These are phyloP conservation scores for Thalassiosira exigua DNA, from an alignment of 352 stramenopile genomes.

Conservation along the genomic window DNA sequence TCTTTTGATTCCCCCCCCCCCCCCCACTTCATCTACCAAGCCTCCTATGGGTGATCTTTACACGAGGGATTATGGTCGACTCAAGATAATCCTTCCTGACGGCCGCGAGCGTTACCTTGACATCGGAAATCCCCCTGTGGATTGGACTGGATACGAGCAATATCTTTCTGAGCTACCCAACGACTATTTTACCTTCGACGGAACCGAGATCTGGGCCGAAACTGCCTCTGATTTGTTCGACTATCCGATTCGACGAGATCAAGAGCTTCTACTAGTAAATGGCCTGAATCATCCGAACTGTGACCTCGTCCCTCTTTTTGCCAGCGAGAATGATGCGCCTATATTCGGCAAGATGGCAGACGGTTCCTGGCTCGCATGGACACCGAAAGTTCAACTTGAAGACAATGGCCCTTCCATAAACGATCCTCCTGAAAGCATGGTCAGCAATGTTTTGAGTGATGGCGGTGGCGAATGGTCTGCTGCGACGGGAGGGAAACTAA, in stretches of 20 bases:
- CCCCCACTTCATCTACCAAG: too few species aligned
- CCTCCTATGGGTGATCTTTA: conserved; percentile 2
- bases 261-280: conserved; percentile 48
- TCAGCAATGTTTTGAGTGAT: conserved; percentile 44
- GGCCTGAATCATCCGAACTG: conserved; percentile 40
- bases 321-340: conserved; percentile 48
- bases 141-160: conserved; percentile 50
- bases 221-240: conserved; percentile 47
- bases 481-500: conserved; percentile 39
- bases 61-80: background rate
- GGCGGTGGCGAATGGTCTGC: conserved; percentile 49
- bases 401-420: conserved; percentile 64
- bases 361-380: conserved; percentile 58
- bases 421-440: conserved; percentile 10
- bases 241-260: conserved; percentile 22
- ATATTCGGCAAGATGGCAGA: conserved; percentile 62
- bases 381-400: conserved; percentile 49
- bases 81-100: background rate
- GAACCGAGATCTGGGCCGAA: conserved; percentile 27
- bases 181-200: conserved; percentile 48
- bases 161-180: conserved; percentile 52
- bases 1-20: too few species aligned
- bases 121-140: conserved; percentile 3
- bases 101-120: background rate
- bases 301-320: conserved; percentile 28